phyloP scores from a whole-genome alignment of 208 protist genomes.

The Wallacemonas sp. region DNA sequence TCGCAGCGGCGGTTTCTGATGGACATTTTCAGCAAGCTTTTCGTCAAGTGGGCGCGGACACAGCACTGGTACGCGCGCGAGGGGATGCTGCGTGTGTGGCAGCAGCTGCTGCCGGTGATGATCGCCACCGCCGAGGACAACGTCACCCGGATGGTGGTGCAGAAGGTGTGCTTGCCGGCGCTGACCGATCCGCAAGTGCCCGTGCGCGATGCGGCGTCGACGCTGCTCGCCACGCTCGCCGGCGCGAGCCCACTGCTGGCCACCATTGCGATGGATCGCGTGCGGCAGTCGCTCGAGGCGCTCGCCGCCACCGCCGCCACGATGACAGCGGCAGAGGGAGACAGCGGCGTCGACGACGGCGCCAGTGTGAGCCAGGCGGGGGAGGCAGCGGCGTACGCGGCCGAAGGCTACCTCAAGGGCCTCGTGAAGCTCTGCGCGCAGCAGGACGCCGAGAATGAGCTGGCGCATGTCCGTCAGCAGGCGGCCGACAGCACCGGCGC shows the following conservation, averaged over 20 bases:
- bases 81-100: conserved; percentile 32
- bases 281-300: conserved; percentile 8
- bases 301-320: background rate
- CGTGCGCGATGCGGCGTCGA: conserved; percentile 31
- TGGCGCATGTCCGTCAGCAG: too few species aligned
- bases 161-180: conserved; percentile 25
- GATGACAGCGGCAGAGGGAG: background rate
- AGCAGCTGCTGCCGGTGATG: conserved; percentile 63
- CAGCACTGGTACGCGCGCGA: conserved; percentile 29
- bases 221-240: conserved; percentile 30
- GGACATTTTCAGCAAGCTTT: conserved; percentile 13
- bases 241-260: conserved; percentile 24
- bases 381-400: conserved; percentile 33
- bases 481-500: conserved; percentile 13
- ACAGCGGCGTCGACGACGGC: background rate
- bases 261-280: conserved; percentile 29
- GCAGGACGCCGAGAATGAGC: conserved; percentile 16
- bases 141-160: conserved; percentile 15
- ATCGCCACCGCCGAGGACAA: conserved; percentile 44
- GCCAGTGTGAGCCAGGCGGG: background rate
- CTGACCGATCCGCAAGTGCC: conserved; percentile 31
- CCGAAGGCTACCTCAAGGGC: conserved; percentile 53
- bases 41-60: conserved; percentile 11
- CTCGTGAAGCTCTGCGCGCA: conserved; percentile 26
- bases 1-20: conserved; percentile 4